Evolutionary conservation across 345 rosid species (phyloP), one percentile per base, ranked within the genome.

Genomic region (Arabidopsis arenosa): DNA sequence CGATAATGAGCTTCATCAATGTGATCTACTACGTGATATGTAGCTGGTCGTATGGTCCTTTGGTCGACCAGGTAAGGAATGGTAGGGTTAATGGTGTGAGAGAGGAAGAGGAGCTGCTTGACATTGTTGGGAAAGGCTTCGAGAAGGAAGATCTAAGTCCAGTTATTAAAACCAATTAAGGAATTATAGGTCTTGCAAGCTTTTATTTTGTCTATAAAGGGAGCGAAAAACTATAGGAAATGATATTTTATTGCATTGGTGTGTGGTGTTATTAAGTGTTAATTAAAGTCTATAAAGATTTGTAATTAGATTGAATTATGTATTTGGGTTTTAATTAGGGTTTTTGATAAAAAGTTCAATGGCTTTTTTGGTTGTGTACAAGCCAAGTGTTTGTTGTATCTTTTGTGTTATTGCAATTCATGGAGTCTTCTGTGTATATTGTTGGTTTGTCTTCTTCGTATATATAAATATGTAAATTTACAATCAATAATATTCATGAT

Each of bases 31-130:
- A 83, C 80, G 17, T 79, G 18, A 21, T 85, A 5, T 93, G 98
- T 66, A 83, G 93, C 66, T 81, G 90, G 97, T 83, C 86, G 40
- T 90, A 90, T 78, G 96, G 92, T 79, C 90, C 92, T 73, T 75
- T 82, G 62, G 78, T 68, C 3, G 80, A 86, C 17, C 80, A 76
- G 39, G 61, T 72, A 62, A 77, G 53, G 5, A 81, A 75, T 26
- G 80, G 74, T 59, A 81, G 80, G 18, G 86, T 70, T 36, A 88
- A 83, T 39, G 78, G 80, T 30, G 73, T 72, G 39, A 63, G 67
- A 55, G 82, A 76, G 39, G 87, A 73, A 66, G 86, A 81, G 37
- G 87, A 79, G 64, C 53, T 63, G 26, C 63, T 73, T 72, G 63
- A 59, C 60, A 40, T 72, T 78, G 78, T 41, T 36, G 76, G 79